Evolutionary conservation across 371 early-diverging fungal genomes (phyloP).

Genomic region (Mucor circinelloides): DNA sequence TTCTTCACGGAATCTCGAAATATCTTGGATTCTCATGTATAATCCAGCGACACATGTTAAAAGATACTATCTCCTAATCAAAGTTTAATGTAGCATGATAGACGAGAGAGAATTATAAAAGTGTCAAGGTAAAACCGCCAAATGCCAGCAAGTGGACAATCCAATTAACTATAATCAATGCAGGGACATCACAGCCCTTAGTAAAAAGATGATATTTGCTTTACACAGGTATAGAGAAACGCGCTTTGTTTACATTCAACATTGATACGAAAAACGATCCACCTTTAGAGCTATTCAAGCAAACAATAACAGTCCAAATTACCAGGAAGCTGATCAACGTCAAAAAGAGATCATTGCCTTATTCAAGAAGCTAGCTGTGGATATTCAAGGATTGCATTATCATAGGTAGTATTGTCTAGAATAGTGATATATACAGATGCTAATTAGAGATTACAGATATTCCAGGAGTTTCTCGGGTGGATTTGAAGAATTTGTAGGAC

Average conservation of each 20-base stretch:
- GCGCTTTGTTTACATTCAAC: not conserved
- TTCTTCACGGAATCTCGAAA: conserved; percentile 33
- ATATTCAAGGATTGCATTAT: conserved; percentile 56
- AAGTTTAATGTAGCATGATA: conserved; percentile 43
- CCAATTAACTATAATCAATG: not conserved
- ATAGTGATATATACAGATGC: not conserved
- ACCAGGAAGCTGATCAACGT: conserved; percentile 50
- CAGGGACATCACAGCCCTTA: conserved; percentile 65
- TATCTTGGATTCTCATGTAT: conserved; percentile 40
- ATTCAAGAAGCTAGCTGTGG: conserved; percentile 49
- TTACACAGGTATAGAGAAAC: conserved; percentile 55
- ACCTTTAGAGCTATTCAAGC: conserved; percentile 7
- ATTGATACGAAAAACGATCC: not conserved
- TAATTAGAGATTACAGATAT: conserved; percentile 29
- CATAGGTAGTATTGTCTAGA: conserved; percentile 23
- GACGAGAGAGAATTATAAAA: conserved; percentile 65
- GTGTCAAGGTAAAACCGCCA: conserved; percentile 45
- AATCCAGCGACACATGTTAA: not conserved
- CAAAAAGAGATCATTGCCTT: conserved; percentile 51
- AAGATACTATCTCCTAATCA: not conserved
- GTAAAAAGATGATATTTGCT: conserved; percentile 67
- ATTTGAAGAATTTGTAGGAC: conserved; percentile 58
- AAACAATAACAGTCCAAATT: not conserved
- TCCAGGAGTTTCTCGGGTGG: conserved; percentile 52
- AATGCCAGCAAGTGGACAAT: not conserved